Base-by-base conservation (phyloP, 176 grass and related monocot genomes). In the Juncus effusus region DNA sequence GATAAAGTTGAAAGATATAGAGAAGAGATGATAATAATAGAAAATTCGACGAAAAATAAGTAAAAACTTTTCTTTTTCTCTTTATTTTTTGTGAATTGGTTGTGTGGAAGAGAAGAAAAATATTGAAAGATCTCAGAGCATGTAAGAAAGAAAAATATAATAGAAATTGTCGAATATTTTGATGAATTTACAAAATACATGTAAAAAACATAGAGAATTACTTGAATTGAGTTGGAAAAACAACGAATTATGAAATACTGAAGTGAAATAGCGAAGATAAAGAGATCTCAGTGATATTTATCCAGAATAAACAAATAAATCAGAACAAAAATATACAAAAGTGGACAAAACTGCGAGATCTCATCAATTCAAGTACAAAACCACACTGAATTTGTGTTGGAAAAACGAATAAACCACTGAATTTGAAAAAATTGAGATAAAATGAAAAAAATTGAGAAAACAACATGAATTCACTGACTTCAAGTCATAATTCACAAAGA, bases 1-100 rank as follows among this genome's bases (percentile, higher is more conserved):
- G 65, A 69, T 55, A 55, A 28, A 52, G 45, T 35, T 38, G 45
- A 67, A 52, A 67, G 50, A 42, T 5, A 13, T 28, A 53, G 1
- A 49, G 64, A 47, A 47, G 9, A 47, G 44, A 5, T 47, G 44
- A 5, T 40, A 4, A 40, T 38, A 69, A 68, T 52, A 67, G 15
- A 45, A 67, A 67, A 50, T 54, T 66, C 5, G 10, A 68, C 16
- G 13, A 2, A 54, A 54, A 68, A 51, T 53, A 42, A 54, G 65
- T 54, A 56, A 55, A 13, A 5, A 56, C 65, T 14, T 16, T 13
- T 12, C 39, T 2, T 56, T 55, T n/a, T 52, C 2, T 54, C 16
- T 69, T 56, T 55, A 12, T 47, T 3, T 50, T 35, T 67, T 51
- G 49, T 67, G 63, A 47, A 67, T 67, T 50, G 15, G 45, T 69